phyloP scores from a whole-genome alignment of 768 basidiomycete genomes.

The Hygrophoropsis aurantiaca region DNA sequence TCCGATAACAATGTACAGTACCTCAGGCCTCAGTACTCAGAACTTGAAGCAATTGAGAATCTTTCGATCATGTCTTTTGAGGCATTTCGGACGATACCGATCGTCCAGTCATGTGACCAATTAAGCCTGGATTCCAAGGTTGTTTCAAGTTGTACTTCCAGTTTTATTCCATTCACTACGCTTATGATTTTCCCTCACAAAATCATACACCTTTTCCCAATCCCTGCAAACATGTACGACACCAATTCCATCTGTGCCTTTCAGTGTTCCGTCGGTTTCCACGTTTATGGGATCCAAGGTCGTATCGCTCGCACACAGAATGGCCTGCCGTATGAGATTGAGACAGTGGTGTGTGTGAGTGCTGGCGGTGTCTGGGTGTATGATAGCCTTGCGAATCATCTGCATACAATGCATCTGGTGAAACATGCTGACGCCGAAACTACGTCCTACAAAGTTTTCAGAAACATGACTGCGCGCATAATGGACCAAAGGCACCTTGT shows the following conservation, averaged over 20 bases:
- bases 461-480: too few relatives aligned
- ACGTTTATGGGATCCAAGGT: slow-evolving; percentile 29
- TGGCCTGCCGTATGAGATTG: slow-evolving; percentile 30
- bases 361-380: slow-evolving; percentile 13
- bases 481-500: slow-evolving; percentile 4
- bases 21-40: too few relatives aligned
- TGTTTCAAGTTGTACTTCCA: too few relatives aligned
- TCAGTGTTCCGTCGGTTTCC: slow-evolving; percentile 4
- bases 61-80: too few relatives aligned
- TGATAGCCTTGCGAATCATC: slow-evolving; percentile 23
- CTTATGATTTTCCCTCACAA: slow-evolving; percentile 18
- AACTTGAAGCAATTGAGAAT: too few relatives aligned
- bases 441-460: neutral
- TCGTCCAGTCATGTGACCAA: too few relatives aligned
- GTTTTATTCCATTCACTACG: neutral
- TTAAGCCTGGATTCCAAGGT: too few relatives aligned
- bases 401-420: slow-evolving; percentile 36
- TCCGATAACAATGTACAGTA: too few relatives aligned
- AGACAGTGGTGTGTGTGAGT: slow-evolving; percentile 30
- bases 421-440: slow-evolving; percentile 27
- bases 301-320: slow-evolving; percentile 30
- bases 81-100: too few relatives aligned
- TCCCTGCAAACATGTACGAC: slow-evolving; percentile 28
- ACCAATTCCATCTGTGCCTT: slow-evolving; percentile 22
- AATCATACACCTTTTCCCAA: slow-evolving; percentile 26